Base-by-base conservation (phyloP, 75 land plant species). In the Pinus taeda region DNA sequence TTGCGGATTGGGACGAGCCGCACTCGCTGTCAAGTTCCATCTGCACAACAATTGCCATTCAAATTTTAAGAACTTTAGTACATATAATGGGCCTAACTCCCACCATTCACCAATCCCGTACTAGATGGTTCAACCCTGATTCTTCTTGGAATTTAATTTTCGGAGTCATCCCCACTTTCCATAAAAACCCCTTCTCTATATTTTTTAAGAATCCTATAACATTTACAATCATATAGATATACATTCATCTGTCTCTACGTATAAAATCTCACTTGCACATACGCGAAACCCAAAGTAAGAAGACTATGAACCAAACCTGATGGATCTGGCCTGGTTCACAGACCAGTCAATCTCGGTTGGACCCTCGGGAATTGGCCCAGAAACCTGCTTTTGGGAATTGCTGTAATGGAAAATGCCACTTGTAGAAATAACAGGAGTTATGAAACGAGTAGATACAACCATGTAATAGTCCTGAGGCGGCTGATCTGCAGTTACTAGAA, bases 1-100 rank as follows among this genome's bases (percentile, higher is more conserved):
- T 79, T 94, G 95, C 6, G 91, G 92, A 67, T 94, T 94, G 3
- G 92, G 94, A 84, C 97, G 83, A 6, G 97, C 97, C 30, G 95
- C 97, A 3, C 92, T 88, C 3, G 92, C 74, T 33, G 95, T 88
- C 83, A 94, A 29, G 75, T 94, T 94, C 90, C 87, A 85, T 79
- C 96, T 94, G 80, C 56, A 69, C 88, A 45, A 45, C 1, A 45
- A 45, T 45, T 45, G 49, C 7, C 6, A 45, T 45, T 6, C 49
- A 42, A 45, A 45, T 6, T 45, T 45, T 45, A 9, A 45, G 49
- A 37, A 66, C 17, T 15, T 20, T 15, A 33, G 15, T 6, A 45
- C 49, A 45, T 45, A 6, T 45, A 6, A 45, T 6, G 33, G 49
- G 49, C 0, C 1, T 6, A 45, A 6, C 7, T 45, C 49, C 49